Percentiles rank a stretch among this genome's conserved stretches.
These are phyloP conservation scores for Boletus edulis DNA, from an alignment of 768 basidiomycete species.

Conservation along the genomic window DNA sequence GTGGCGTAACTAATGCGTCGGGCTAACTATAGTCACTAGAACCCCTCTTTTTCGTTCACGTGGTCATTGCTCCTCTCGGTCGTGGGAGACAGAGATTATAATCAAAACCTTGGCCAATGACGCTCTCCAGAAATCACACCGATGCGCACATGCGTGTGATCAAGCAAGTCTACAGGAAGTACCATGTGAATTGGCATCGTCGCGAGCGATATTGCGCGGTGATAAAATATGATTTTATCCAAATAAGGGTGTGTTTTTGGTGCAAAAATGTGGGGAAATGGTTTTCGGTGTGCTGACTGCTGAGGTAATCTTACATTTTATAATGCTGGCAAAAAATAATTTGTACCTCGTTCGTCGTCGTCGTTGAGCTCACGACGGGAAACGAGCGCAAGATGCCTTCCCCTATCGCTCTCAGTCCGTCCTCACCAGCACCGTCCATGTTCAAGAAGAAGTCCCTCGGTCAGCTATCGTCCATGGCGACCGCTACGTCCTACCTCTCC, in stretches of 20 bases:
- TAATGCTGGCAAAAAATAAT: slow-evolving; percentile 17
- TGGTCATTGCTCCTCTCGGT: no score
- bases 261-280: not conserved
- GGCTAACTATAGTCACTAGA: no score
- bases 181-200: no score
- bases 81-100: no score
- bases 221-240: no score
- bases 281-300: slow-evolving; percentile 7
- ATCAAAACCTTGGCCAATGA: no score
- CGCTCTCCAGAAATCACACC: no score
- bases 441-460: slow-evolving; percentile 53
- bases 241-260: not conserved
- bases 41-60: no score
- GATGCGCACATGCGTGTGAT: no score
- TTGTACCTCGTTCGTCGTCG: slow-evolving; percentile 8
- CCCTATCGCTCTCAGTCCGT: slow-evolving; percentile 61
- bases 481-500: slow-evolving; percentile 59
- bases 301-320: slow-evolving; percentile 24
- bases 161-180: no score
- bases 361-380: slow-evolving; percentile 6
- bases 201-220: no score
- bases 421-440: slow-evolving; percentile 51
- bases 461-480: slow-evolving; percentile 40
- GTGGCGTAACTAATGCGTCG: no score
- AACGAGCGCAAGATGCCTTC: slow-evolving; percentile 41